phyloP scores from a whole-genome alignment of 257 asterid genomes.

The Primulina huaijiensis region DNA sequence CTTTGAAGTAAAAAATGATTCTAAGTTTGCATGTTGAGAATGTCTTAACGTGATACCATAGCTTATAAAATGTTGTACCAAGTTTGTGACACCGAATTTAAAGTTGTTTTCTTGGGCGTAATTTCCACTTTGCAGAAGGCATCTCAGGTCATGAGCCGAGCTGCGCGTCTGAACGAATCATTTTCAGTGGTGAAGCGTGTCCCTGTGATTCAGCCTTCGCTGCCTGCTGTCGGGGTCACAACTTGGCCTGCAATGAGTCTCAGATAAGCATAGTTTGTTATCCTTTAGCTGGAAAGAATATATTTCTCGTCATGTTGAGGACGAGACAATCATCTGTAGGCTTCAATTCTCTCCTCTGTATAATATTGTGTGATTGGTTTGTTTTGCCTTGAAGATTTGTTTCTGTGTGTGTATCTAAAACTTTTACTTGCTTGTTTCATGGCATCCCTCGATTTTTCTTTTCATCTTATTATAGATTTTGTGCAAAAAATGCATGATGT shows the following conservation, averaged over 20 bases:
- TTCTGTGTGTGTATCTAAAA: slow-evolving; percentile 18
- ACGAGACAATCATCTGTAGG: slow-evolving; percentile 21
- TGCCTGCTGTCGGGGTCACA: slow-evolving; percentile 59
- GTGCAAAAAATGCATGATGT: neutral
- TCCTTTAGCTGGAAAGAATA: slow-evolving; percentile 17
- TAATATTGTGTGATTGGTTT: slow-evolving; percentile 27
- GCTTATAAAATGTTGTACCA: no score
- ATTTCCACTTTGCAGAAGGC: slow-evolving; percentile 58
- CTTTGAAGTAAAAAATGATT: no score
- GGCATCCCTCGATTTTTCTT: slow-evolving; percentile 18
- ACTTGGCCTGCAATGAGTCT: slow-evolving; percentile 71
- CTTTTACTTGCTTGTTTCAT: slow-evolving; percentile 6
- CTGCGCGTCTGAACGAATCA: slow-evolving; percentile 90
- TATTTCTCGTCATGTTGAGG: slow-evolving; percentile 25
- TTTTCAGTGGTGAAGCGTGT: slow-evolving; percentile 86
- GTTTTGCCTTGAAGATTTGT: slow-evolving; percentile 23
- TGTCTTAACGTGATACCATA: no score
- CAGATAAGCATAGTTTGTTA: slow-evolving; percentile 40
- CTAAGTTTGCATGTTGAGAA: no score
- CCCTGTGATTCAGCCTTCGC: slow-evolving; percentile 73
- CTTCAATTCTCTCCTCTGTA: slow-evolving; percentile 22
- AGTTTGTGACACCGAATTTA: no score
- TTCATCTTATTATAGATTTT: neutral
- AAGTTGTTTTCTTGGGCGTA: neutral
- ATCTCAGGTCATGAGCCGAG: slow-evolving; percentile 87